These are phyloP conservation scores for Cantharellus cinnabarinus DNA, from an alignment of 768 basidiomycete genomes.

Conservation along the genomic window DNA sequence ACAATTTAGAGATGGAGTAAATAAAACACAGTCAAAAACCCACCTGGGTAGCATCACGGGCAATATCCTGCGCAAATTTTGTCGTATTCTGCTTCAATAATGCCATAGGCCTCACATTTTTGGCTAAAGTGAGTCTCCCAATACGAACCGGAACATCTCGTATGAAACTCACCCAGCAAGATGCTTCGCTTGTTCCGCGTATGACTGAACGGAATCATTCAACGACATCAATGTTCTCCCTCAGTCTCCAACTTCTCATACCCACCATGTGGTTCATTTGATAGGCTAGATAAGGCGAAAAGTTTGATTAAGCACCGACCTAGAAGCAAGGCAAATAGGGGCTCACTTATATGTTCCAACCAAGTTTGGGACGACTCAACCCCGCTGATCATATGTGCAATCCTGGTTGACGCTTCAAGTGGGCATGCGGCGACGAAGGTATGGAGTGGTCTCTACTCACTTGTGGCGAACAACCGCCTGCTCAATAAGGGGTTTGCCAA, in stretches of 20 bases:
- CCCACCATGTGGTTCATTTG: slow-evolving; percentile 83
- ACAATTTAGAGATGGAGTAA: background rate
- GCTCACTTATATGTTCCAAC: slow-evolving; percentile 49
- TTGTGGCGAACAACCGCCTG: slow-evolving; percentile 79
- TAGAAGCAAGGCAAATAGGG: background rate
- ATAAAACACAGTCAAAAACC: background rate
- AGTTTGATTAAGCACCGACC: background rate
- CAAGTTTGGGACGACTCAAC: slow-evolving; percentile 66
- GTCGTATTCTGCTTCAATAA: slow-evolving; percentile 65
- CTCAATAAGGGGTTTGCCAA: slow-evolving; percentile 52
- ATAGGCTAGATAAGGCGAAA: slow-evolving; percentile 25
- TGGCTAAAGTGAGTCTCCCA: too few species aligned
- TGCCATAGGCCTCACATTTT: slow-evolving; percentile 31
- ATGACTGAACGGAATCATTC: slow-evolving; percentile 21
- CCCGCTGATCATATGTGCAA: slow-evolving; percentile 77
- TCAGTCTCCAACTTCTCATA: background rate
- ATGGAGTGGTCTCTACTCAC: slow-evolving; percentile 23
- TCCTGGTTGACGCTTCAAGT: background rate
- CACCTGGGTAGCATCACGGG: slow-evolving; percentile 36
- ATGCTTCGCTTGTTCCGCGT: slow-evolving; percentile 49
- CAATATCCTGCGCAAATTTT: slow-evolving; percentile 55
- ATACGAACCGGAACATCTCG: background rate
- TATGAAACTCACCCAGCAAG: slow-evolving; percentile 38
- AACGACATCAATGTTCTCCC: too few species aligned
- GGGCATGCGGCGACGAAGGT: background rate